Base-by-base conservation (phyloP, 2,329 filamentous ascomycete genomes). In the Fusarium torreyae region DNA sequence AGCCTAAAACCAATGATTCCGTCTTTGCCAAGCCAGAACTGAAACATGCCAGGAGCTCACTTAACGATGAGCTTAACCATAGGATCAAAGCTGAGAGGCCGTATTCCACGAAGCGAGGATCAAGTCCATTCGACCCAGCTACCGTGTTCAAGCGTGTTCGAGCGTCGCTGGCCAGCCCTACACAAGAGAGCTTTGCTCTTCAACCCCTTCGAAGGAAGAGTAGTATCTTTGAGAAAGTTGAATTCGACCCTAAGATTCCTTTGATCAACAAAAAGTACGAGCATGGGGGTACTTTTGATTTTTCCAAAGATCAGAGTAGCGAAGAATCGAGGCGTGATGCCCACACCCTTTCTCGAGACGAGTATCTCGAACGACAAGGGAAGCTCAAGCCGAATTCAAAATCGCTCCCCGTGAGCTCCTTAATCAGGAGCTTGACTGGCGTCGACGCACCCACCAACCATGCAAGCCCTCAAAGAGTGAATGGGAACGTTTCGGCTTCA, bases 11-110 rank as follows among this genome's bases (percentile, higher is more conserved):
- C 15, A 74, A 79, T n/a, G 66, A 73, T 24, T 72, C 62, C 22
- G 81, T 85, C 6, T 89, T 89, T 69, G 81, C 86, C n/a, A 89
- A 89, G 64, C 87, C 87, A 3, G 86, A 89, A 67, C 75, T 89
- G 36, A 85, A 84, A 63, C 87, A 89, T 77, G 87, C 87, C 2
- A 81, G 87, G 65, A 89, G 87, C 74, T 84, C 82, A 15, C 76
- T 87, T 28, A 79, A 77, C 28, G 85, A 86, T 17, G 82, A 84
- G 39, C 28, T 73, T 39, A 60, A 73, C 66, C 66, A 77, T 59
- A 67, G 77, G 52, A 73, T 78, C 46, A 68, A 77, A 63, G 76
- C 76, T 38, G 75, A 76, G 51, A 75, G 74, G 66, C 63, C 66
- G 60, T 77, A 33, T 15, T 70, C 79, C 2, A 71, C 80, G 17